Conservation (phyloP, 2,329 filamentous ascomycete species). For the Rhynchosporium agropyri region DNA sequence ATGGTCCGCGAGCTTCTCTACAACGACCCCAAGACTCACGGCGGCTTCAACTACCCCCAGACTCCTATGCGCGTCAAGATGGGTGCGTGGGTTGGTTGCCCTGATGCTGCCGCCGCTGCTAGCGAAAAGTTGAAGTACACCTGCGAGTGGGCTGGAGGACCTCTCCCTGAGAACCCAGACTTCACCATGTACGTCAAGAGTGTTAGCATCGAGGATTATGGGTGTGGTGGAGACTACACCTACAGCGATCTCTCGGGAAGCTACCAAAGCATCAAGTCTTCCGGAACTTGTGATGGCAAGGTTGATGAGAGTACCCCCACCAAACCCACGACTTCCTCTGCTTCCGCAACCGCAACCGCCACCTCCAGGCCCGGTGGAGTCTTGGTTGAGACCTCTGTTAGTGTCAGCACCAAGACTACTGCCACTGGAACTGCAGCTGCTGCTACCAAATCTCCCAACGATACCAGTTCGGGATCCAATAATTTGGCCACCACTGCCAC, state of each 20-base stretch:
- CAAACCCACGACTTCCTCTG: conserved; percentile 18
- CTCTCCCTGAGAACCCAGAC: conserved; percentile 48
- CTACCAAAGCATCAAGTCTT: conserved; percentile 51
- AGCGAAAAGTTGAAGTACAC: conserved; percentile 56
- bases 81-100: conserved; percentile 54
- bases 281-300: conserved; percentile 32
- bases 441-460: conserved; percentile 21
- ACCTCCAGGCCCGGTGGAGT: conserved; percentile 18
- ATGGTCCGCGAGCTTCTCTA: conserved; percentile 52
- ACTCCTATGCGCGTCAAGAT: conserved; percentile 70
- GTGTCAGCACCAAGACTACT: conserved; percentile 7
- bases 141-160: conserved; percentile 68
- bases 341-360: conserved; percentile 18
- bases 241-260: conserved; percentile 52
- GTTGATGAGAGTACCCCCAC: conserved; percentile 12
- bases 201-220: conserved; percentile 54
- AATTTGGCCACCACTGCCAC: conserved; percentile 25
- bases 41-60: conserved; percentile 64
- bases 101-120: conserved; percentile 45
- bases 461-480: conserved; percentile 17
- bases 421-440: conserved; percentile 17
- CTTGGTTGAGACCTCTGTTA: conserved; percentile 8
- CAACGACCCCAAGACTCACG: conserved; percentile 49
- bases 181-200: conserved; percentile 55
- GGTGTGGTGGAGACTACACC: conserved; percentile 53